Conservation (phyloP, 2,329 filamentous ascomycete genomes). For the Neonectria magnoliae region DNA sequence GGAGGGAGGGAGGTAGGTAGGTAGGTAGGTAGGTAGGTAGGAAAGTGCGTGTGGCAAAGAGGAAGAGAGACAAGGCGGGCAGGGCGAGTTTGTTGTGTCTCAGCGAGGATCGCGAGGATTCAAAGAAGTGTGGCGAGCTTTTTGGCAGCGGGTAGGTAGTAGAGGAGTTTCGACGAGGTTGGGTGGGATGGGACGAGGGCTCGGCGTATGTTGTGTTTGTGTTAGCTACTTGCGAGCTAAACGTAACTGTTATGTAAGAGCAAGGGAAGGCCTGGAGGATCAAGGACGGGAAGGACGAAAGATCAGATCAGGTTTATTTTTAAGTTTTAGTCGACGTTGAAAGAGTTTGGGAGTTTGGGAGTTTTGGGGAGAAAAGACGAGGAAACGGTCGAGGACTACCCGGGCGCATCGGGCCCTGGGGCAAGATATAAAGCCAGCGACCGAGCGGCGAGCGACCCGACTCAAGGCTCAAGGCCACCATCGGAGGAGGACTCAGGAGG, state of each 20-base stretch:
- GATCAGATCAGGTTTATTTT: not conserved
- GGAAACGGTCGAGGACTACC: not conserved
- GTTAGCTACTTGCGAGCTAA: slow-evolving; percentile 6
- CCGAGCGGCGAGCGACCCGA: slow-evolving; percentile 20
- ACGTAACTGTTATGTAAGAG: slow-evolving; percentile 29
- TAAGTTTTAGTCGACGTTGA: not conserved
- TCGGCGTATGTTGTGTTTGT: slow-evolving; percentile 21
- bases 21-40: slow-evolving; percentile 25
- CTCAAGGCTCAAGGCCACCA: not conserved
- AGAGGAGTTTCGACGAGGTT: slow-evolving; percentile 13
- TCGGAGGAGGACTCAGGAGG: slow-evolving; percentile 18
- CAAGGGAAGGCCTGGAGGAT: slow-evolving; percentile 7
- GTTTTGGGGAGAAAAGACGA: slow-evolving; percentile 3
- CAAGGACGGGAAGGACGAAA: not conserved
- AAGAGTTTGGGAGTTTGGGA: not conserved
- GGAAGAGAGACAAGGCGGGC: not conserved
- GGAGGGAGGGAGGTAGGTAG: slow-evolving; percentile 25
- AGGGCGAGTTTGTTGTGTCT: slow-evolving; percentile 4
- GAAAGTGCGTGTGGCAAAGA: not conserved
- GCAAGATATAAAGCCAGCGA: slow-evolving; percentile 21
- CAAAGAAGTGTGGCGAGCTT: not conserved
- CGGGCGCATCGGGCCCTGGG: slow-evolving; percentile 15
- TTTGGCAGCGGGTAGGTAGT: not conserved
- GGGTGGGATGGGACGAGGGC: slow-evolving; percentile 11
- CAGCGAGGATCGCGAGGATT: not conserved